phyloP scores from a whole-genome alignment of 306 rosid species.

The Glycine latifolia region DNA sequence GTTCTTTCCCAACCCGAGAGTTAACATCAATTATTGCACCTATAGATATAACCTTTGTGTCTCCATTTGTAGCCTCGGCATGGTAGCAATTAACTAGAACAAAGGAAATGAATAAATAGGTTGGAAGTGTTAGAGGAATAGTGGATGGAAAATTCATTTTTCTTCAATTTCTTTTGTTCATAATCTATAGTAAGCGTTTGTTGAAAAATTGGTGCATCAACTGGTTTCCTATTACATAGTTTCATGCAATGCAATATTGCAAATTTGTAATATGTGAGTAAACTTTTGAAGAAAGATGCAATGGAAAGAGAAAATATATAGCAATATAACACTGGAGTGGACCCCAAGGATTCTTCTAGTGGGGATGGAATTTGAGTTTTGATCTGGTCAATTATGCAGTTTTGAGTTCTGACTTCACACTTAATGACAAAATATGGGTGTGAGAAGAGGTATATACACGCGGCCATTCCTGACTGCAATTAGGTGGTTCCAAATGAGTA shows the following conservation, averaged over 20 bases:
- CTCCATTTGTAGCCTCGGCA: slow-evolving; percentile 29
- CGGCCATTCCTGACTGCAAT: too few species aligned
- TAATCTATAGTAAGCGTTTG: not conserved
- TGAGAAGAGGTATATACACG: not conserved
- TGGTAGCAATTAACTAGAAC: slow-evolving; percentile 26
- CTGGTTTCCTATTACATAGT: slow-evolving; percentile 6
- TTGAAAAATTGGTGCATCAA: not conserved
- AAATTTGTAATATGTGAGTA: not conserved
- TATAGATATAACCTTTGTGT: slow-evolving; percentile 40
- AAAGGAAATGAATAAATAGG: slow-evolving; percentile 39
- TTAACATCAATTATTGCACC: slow-evolving; percentile 54
- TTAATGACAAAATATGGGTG: not conserved
- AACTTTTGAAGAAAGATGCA: not conserved
- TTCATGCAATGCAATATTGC: slow-evolving; percentile 27
- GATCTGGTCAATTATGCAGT: slow-evolving; percentile 41
- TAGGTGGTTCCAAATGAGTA: slow-evolving; percentile 10
- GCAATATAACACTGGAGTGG: not conserved
- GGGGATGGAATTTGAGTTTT: slow-evolving; percentile 4
- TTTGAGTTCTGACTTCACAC: slow-evolving; percentile 38
- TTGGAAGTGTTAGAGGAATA: not conserved
- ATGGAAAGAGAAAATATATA: slow-evolving; percentile 17
- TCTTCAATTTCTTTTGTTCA: not conserved
- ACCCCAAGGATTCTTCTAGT: slow-evolving; percentile 34
- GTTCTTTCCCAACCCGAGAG: slow-evolving; percentile 62
- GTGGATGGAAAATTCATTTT: slow-evolving; percentile 38